These are phyloP conservation scores for Cystobasidium tubakii DNA, from an alignment of 768 basidiomycete species.

Conservation along the genomic window DNA sequence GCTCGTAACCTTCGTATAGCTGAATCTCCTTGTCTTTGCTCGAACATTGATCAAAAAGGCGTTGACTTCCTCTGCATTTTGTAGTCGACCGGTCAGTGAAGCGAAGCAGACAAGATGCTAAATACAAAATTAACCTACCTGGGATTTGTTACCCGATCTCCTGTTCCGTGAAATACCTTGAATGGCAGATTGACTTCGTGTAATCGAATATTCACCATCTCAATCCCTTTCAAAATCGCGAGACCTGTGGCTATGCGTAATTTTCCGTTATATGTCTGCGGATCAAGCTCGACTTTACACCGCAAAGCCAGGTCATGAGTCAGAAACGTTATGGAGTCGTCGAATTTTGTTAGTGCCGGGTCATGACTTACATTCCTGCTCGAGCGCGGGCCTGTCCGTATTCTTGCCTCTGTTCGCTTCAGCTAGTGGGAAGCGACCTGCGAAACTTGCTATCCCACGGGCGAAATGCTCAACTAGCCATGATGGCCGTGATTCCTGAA, in stretches of 20 bases:
- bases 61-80: slow-evolving; percentile 32
- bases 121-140: background rate
- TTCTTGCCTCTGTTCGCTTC: slow-evolving; percentile 44
- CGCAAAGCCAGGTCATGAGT: background rate
- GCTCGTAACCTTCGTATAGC: slow-evolving; percentile 40
- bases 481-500: slow-evolving; percentile 39
- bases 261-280: slow-evolving; percentile 42
- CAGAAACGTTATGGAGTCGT: too few relatives aligned
- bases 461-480: slow-evolving; percentile 39
- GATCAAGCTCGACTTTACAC: slow-evolving; percentile 31
- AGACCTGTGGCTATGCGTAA: slow-evolving; percentile 42
- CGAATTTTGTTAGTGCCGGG: background rate
- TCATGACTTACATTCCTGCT: slow-evolving; percentile 36
- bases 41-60: slow-evolving; percentile 23
- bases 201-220: slow-evolving; percentile 35
- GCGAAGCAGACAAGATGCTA: background rate
- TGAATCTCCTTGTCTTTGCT: slow-evolving; percentile 41
- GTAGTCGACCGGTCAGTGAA: background rate
- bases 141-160: slow-evolving; percentile 42
- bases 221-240: slow-evolving; percentile 36
- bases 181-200: slow-evolving; percentile 40
- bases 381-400: slow-evolving; percentile 35
- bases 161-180: slow-evolving; percentile 41
- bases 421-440: slow-evolving; percentile 40
- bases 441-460: slow-evolving; percentile 37